A percentile compares a stretch with the other conserved stretches of the same genome.
Evolutionary conservation across 768 basidiomycete genomes (phyloP).

Genomic region (Sarcomyxa edulis): DNA sequence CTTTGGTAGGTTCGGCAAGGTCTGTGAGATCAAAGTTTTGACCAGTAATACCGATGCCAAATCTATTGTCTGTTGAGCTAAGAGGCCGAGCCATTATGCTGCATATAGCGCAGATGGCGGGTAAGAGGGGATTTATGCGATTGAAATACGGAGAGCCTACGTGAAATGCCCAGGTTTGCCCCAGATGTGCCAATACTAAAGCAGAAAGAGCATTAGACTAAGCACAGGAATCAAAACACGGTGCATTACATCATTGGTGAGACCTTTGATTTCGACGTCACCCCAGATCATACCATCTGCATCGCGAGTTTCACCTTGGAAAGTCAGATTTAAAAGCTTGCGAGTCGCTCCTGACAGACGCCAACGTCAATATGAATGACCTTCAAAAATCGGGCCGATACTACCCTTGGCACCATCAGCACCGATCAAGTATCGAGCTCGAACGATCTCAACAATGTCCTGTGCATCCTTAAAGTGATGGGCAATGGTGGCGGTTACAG

Average conservation of each 20-base stretch:
- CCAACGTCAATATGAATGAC: no score
- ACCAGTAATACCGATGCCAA: slow-evolving; percentile 14
- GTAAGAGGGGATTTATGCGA: neutral
- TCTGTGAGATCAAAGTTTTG: slow-evolving; percentile 13
- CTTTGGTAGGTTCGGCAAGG: slow-evolving; percentile 11
- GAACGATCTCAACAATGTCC: slow-evolving; percentile 8
- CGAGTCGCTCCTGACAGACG: slow-evolving; percentile 10
- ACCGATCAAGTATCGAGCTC: slow-evolving; percentile 11
- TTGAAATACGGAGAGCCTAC: slow-evolving; percentile 5
- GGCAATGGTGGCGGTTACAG: slow-evolving; percentile 10
- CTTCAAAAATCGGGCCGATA: neutral
- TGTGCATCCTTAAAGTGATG: slow-evolving; percentile 9
- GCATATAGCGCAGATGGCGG: no score
- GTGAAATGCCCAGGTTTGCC: slow-evolving; percentile 13
- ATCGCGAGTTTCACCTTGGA: slow-evolving; percentile 18
- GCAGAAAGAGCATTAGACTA: neutral
- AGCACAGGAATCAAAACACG: neutral
- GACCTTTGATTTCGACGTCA: slow-evolving; percentile 16
- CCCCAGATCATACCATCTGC: slow-evolving; percentile 19
- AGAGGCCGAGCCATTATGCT: slow-evolving; percentile 14
- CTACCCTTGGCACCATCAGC: slow-evolving; percentile 16
- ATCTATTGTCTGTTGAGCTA: slow-evolving; percentile 6
- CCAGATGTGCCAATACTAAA: slow-evolving; percentile 16
- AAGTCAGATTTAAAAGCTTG: slow-evolving; percentile 15
- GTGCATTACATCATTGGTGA: slow-evolving; percentile 12